These are phyloP conservation scores for Blastomyces emzantsi DNA, from an alignment of 2,329 filamentous ascomycete species.

Conservation along the genomic window DNA sequence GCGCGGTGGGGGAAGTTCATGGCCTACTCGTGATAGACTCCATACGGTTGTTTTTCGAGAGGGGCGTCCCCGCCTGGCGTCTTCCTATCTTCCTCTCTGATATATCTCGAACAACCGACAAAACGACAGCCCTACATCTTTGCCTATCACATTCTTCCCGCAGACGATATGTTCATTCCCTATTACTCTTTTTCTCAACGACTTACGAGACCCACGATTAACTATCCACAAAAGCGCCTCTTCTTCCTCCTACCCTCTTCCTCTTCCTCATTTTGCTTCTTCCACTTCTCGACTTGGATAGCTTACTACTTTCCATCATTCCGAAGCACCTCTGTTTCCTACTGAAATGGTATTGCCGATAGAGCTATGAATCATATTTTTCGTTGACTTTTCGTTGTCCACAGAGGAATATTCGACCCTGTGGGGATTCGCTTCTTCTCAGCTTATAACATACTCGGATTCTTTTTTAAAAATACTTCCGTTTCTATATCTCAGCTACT, in stretches of 20 bases:
- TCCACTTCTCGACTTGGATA: too few relatives aligned
- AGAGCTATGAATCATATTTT: background rate
- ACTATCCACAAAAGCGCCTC: background rate
- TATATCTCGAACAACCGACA: background rate
- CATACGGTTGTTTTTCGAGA: background rate
- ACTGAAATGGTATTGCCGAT: background rate
- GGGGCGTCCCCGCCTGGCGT: background rate
- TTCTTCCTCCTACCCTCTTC: background rate
- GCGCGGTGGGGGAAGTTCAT: constrained; percentile 35
- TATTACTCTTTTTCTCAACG: background rate
- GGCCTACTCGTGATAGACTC: constrained; percentile 24
- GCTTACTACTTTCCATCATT: too few relatives aligned
- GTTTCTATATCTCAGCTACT: background rate
- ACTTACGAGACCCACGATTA: constrained; percentile 4
- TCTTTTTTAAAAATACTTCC: background rate
- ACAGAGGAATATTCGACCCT: background rate
- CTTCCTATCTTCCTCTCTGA: too few relatives aligned
- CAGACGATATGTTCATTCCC: background rate
- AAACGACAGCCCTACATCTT: background rate
- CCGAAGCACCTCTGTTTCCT: background rate
- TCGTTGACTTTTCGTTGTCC: background rate
- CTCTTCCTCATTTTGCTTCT: too few relatives aligned
- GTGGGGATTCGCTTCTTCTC: background rate
- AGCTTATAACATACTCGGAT: background rate
- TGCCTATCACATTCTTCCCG: background rate